Conservation (phyloP, 2,329 filamentous ascomycete species). For the Xylariomycetidae sp. region DNA sequence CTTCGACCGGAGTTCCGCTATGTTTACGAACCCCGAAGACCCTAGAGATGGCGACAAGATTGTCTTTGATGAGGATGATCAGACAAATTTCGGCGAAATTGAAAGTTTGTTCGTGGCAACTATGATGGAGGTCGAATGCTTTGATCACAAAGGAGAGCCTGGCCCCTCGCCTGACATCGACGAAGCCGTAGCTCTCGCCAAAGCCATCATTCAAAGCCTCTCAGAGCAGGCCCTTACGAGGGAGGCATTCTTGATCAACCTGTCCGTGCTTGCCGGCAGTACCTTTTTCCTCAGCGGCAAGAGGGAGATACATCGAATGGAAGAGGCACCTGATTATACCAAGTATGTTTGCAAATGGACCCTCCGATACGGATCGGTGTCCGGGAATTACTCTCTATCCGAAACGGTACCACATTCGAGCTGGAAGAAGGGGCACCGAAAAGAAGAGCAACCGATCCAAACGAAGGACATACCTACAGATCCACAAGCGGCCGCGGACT, state of each 20-base stretch:
- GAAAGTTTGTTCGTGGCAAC: slow-evolving; percentile 48
- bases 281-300: slow-evolving; percentile 40
- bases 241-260: slow-evolving; percentile 53
- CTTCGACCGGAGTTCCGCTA: slow-evolving; percentile 18
- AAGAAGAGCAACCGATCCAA: slow-evolving; percentile 9
- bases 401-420: slow-evolving; percentile 38
- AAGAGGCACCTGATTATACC: slow-evolving; percentile 34
- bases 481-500: slow-evolving; percentile 26
- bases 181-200: slow-evolving; percentile 49
- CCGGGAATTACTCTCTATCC: slow-evolving; percentile 47
- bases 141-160: slow-evolving; percentile 37
- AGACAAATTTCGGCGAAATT: slow-evolving; percentile 52
- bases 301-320: slow-evolving; percentile 37
- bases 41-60: slow-evolving; percentile 19
- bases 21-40: slow-evolving; percentile 19
- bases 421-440: slow-evolving; percentile 30
- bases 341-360: slow-evolving; percentile 50
- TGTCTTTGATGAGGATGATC: slow-evolving; percentile 31
- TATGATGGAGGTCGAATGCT: slow-evolving; percentile 46
- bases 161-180: slow-evolving; percentile 40
- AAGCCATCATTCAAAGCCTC: slow-evolving; percentile 47
- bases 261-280: slow-evolving; percentile 51
- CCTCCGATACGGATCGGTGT: slow-evolving; percentile 47
- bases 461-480: slow-evolving; percentile 19
- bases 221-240: slow-evolving; percentile 43